Evolutionary conservation across 345 rosid genomes (phyloP), one percentile per base, ranked within the genome.

Genomic region (Laguncularia racemosa): DNA sequence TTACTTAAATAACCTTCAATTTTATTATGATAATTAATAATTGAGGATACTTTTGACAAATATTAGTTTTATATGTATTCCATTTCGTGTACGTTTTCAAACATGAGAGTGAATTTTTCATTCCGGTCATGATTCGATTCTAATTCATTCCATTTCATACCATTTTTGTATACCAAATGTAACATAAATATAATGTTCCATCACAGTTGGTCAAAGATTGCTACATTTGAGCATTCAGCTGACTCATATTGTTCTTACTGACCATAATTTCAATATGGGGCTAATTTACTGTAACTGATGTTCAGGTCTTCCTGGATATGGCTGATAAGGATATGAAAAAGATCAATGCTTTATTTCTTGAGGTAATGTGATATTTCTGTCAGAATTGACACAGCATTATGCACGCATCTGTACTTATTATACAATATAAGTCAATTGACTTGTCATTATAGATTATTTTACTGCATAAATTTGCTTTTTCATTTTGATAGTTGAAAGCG

Each of bases 231-330:
- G 40, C 40, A 33, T 33, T 33, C 40, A 33, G 40, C 40, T 33
- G 40, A 33, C 40, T 33, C 9, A 33, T 23, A 23, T 33, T 33
- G 10, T 33, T 33, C 40, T 33, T 33, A 9, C 40, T 9, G 11
- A 33, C 40, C 11, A 10, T 33, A 9, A 33, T 33, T 6, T 33
- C 11, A 33, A 33, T 33, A 33, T 33, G 40, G 40, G 40, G 28
- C 20, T 61, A 55, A 55, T 45, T 67, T 62, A 64, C 69, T 61
- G 50, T n/a, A 15, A 47, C 33, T 47, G 9, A 48, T 0, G 48
- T 38, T 66, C 79, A 91, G 98, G 95, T 92, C 66, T 92, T 92
- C 84, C 76, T 92, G 62, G 93, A 92, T 44, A 52, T 92, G 75
- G 80, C 84, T 53, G 87, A 76, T 20, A 92, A 84, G 71, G 84